Evolutionary conservation across 805 yeast species (phyloP).

Genomic region (Spathaspora hagerdaliae): DNA sequence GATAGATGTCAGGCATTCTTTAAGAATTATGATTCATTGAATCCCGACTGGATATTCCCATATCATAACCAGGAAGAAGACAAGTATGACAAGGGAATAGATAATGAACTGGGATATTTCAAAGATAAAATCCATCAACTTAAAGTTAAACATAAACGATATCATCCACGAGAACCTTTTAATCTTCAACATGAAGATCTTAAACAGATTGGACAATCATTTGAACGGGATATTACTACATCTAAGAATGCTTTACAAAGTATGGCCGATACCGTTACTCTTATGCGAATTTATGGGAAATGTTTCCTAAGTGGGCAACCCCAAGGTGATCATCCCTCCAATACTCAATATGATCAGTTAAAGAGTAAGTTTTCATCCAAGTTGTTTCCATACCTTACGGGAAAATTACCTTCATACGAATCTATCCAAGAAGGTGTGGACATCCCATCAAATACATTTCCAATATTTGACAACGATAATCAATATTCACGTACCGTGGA

Average conservation of each 20-base stretch:
- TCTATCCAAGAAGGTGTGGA: not conserved
- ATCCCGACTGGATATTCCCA: constrained; percentile 23
- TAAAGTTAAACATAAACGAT: not conserved
- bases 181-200: not conserved
- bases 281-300: constrained; percentile 26
- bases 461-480: constrained; percentile 1
- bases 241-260: constrained; percentile 15
- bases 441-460: constrained; percentile 2
- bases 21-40: constrained; percentile 10
- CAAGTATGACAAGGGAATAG: constrained; percentile 18
- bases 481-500: constrained; percentile 7
- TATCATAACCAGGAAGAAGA: constrained; percentile 2
- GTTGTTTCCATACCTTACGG: constrained; percentile 25
- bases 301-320: constrained; percentile 19
- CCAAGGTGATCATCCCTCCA: not conserved
- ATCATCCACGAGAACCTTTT: not conserved
- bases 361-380: constrained; percentile 15
- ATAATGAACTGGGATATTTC: constrained; percentile 16
- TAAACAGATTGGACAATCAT: constrained; percentile 9
- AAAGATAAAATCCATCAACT: constrained; percentile 1
- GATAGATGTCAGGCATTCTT: constrained; percentile 25
- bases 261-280: constrained; percentile 29
- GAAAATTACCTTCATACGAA: constrained; percentile 19
- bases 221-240: constrained; percentile 9
- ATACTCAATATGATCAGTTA: constrained; percentile 1